Conservation (phyloP, 148 eudicot species). For the Linanthus parryae region DNA sequence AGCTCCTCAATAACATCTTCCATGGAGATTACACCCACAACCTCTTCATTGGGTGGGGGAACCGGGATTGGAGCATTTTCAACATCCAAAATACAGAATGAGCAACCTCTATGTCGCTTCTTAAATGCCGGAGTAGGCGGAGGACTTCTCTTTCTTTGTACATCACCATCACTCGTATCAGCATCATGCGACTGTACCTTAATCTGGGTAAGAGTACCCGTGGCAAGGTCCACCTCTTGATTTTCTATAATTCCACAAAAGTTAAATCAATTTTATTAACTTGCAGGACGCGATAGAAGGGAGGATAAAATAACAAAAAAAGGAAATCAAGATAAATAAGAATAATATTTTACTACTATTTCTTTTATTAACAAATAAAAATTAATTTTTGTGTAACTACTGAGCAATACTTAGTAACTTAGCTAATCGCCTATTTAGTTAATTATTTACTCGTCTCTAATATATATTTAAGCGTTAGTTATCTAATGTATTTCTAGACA, state of each 20-base stretch:
- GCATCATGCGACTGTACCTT: slow-evolving; percentile 30
- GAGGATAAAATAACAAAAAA: no score
- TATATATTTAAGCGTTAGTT: no score
- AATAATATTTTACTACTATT: no score
- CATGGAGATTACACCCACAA: slow-evolving; percentile 88
- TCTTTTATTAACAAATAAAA: no score
- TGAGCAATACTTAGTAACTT: no score
- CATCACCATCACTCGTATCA: slow-evolving; percentile 27
- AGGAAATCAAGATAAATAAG: no score
- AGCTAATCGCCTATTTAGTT: no score
- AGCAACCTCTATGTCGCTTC: slow-evolving; percentile 86
- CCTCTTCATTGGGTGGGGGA: slow-evolving; percentile 59
- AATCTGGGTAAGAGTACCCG: slow-evolving; percentile 21
- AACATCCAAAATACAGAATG: slow-evolving; percentile 83
- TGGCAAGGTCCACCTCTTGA: slow-evolving; percentile 11
- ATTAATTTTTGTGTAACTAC: no score
- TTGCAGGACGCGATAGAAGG: no score
- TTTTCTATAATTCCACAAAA: slow-evolving; percentile 15
- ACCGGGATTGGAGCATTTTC: slow-evolving; percentile 73
- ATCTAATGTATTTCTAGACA: no score
- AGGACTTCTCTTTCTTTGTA: slow-evolving; percentile 47
- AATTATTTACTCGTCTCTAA: no score
- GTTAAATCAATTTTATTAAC: slow-evolving; percentile 7
- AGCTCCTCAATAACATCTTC: slow-evolving; percentile 98
- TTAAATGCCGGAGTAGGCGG: slow-evolving; percentile 60